These are phyloP conservation scores for Chrysanthemum lavandulifolium DNA, from an alignment of 129 eudicot species.

Conservation along the genomic window DNA sequence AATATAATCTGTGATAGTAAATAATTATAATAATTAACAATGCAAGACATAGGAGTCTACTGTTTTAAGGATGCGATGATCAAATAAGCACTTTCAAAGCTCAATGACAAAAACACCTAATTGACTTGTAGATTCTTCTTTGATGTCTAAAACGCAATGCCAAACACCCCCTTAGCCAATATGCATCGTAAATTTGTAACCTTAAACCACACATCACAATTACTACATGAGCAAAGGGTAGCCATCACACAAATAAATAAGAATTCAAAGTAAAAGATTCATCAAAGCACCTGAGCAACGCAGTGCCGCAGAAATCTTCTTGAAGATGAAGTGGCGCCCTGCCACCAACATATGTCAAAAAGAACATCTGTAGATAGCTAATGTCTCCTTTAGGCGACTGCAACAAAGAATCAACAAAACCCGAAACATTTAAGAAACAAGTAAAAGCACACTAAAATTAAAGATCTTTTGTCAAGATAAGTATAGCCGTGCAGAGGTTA, in stretches of 20 bases:
- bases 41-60: too few species aligned
- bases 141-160: too few species aligned
- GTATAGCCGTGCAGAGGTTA: too few species aligned
- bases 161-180: not conserved
- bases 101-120: not conserved
- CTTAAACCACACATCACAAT: not conserved
- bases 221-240: not conserved
- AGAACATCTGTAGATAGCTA: constrained; percentile 90
- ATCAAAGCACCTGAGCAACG: constrained; percentile 66
- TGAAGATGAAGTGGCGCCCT: constrained; percentile 91
- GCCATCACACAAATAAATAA: constrained; percentile 9
- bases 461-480: not conserved
- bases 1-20: too few species aligned
- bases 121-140: too few species aligned
- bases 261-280: not conserved
- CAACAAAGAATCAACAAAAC: constrained; percentile 25
- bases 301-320: constrained; percentile 99
- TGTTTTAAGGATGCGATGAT: not conserved
- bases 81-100: not conserved
- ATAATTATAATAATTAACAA: too few species aligned
- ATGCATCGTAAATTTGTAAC: not conserved
- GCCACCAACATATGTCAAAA: constrained; percentile 96
- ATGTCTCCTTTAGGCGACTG: constrained; percentile 99
- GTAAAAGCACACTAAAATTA: not conserved
- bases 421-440: not conserved